Evolutionary conservation across 768 basidiomycete species (phyloP), one percentile per base, ranked within the genome.

Genomic region (Dictyophora rubrovolvata): DNA sequence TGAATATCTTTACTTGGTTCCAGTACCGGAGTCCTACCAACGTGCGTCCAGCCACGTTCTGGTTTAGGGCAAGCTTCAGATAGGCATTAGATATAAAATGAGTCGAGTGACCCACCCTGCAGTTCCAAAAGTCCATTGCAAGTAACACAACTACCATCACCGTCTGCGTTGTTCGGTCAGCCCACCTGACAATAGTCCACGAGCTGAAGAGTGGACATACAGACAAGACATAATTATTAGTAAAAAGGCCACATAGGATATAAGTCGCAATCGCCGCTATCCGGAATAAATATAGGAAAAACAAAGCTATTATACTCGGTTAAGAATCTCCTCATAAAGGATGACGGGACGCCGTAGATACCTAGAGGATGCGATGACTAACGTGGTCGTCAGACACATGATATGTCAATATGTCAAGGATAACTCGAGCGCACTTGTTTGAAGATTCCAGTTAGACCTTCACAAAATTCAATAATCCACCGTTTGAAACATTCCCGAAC

Each of bases 51-150:
- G 93, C 82, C 14, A 99, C 93, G 66, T 99, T 99, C 87, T 93
- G 65, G 17, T 10, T n/a, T 22, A 53, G 59, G 47, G 46, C 47
- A 35, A 18, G 61, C n/a, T 60, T 22, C 55, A 20, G 48, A 23
- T 53, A 59, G 20, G 56, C 23, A 35, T 9, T 37, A 16, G 11
- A 46, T 8, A n/a, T 33, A 51, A 28, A 61, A 50, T n/a, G 28
- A 3, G 28, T 28, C 7, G 28, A 28, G 28, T 7, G 28, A 70
- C 82, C 61, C 67, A 93, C 91, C 69, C 93, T 77, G 64, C 91
- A 93, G 66, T 95, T 97, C 96, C 95, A 99, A 71, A 99, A 99
- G 73, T 99, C 96, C 82, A 95, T 87, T 0, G 94, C 89, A 22
- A 99, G 81, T 16, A 99, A 76, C 1, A 97, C 85, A 20, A 98